Percentiles rank a stretch among this genome's conserved stretches.
Conservation (phyloP, 768 basidiomycete species). For the Amyloporia xantha region DNA sequence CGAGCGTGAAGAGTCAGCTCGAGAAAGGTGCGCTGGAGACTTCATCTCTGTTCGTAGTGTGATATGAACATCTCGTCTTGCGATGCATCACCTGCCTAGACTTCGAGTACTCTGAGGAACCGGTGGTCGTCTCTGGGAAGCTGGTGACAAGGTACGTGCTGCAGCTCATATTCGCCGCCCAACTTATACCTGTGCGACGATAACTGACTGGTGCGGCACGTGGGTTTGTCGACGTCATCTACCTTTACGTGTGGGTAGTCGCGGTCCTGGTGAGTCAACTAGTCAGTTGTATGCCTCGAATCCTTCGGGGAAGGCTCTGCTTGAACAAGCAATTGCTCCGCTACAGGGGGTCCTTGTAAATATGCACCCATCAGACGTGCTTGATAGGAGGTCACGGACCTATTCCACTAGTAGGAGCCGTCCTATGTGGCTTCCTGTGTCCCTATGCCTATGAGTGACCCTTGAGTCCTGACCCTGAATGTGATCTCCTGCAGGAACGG, state of each 20-base stretch:
- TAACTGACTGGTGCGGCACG: not conserved
- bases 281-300: conserved; percentile 15
- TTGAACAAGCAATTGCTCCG: too few relatives aligned
- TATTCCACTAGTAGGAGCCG: too few relatives aligned
- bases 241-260: too few relatives aligned
- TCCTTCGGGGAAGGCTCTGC: too few relatives aligned
- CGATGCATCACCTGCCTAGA: conserved; percentile 29
- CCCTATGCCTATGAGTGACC: too few relatives aligned
- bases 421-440: too few relatives aligned
- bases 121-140: conserved; percentile 66
- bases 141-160: conserved; percentile 68
- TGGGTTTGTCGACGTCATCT: not conserved
- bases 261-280: conserved; percentile 65
- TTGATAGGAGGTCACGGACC: too few relatives aligned
- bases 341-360: too few relatives aligned
- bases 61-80: too few relatives aligned
- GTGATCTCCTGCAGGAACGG: conserved; percentile 55
- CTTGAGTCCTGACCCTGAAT: too few relatives aligned
- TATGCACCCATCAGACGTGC: too few relatives aligned
- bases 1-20: conserved; percentile 57
- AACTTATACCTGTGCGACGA: not conserved
- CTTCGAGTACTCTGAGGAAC: conserved; percentile 68
- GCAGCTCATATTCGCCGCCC: not conserved
- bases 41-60: not conserved
- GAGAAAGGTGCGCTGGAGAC: conserved; percentile 36